phyloP scores from a whole-genome alignment of 2,329 filamentous ascomycete species.

The Talaromyces sp. region DNA sequence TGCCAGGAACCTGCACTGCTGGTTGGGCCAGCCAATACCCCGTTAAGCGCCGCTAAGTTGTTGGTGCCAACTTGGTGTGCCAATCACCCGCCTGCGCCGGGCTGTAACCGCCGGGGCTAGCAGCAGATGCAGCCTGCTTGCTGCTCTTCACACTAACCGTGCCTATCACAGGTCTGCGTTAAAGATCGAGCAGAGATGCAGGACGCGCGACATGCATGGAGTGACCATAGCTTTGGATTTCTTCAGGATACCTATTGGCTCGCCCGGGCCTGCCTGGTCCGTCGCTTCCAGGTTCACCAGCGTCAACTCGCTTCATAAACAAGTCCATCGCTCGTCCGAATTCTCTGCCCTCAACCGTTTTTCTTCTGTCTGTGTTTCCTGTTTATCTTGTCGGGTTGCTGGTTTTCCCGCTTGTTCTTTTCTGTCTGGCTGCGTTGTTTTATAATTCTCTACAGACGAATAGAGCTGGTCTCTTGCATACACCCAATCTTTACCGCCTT shows the following conservation, averaged over 20 bases:
- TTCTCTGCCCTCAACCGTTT: not conserved
- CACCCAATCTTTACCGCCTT: not conserved
- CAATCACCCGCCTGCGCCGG: not conserved
- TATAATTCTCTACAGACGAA: constrained; percentile 1
- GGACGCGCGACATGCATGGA: not conserved
- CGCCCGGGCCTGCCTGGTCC: not conserved
- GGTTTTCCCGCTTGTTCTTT: not conserved
- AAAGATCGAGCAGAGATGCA: not conserved
- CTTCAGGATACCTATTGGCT: not conserved
- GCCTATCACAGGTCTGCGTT: not conserved
- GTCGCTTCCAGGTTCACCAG: not conserved
- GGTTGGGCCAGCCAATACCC: not conserved
- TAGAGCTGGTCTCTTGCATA: constrained; percentile 12
- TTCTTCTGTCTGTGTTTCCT: not conserved
- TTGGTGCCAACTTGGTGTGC: not conserved
- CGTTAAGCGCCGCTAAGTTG: not conserved
- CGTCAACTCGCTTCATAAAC: not conserved
- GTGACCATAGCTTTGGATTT: not conserved
- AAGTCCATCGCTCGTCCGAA: not conserved
- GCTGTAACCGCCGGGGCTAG: not conserved
- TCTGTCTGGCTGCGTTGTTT: constrained; percentile 4
- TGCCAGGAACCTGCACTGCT: not conserved
- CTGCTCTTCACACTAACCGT: not conserved
- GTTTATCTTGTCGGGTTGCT: not conserved
- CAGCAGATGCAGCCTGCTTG: not conserved